Evolutionary conservation across 129 eudicot species (phyloP).

Genomic region (Artemisia annua): DNA sequence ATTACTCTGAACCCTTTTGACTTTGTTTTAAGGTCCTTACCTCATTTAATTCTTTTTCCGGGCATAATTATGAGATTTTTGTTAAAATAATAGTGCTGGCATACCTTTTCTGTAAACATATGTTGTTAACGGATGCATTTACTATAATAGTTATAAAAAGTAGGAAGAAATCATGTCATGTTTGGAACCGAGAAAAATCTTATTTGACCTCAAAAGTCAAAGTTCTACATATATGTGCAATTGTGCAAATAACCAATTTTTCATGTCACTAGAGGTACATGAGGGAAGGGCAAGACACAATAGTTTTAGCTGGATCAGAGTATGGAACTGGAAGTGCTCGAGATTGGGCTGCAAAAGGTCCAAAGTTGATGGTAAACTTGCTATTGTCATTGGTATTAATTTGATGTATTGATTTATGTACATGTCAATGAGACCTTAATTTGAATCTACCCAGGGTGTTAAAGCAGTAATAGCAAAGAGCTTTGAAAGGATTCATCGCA

Average conservation of each 20-base stretch:
- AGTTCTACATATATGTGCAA: background rate
- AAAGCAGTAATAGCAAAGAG: slow-evolving; percentile 29
- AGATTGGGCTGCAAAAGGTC: slow-evolving; percentile 42
- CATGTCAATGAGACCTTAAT: background rate
- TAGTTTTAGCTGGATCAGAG: slow-evolving; percentile 29
- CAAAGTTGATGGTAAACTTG: slow-evolving; percentile 31
- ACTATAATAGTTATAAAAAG: background rate
- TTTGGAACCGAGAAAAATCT: background rate
- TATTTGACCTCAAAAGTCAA: slow-evolving; percentile 13
- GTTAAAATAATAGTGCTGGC: too few relatives aligned
- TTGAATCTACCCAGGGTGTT: slow-evolving; percentile 26
- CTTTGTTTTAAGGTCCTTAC: background rate
- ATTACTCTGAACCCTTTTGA: background rate
- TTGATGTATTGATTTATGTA: background rate
- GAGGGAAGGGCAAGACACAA: slow-evolving; percentile 16
- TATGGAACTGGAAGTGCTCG: slow-evolving; percentile 33
- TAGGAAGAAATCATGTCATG: background rate
- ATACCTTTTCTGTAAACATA: too few relatives aligned
- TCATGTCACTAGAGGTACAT: slow-evolving; percentile 27
- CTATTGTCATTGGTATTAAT: background rate
- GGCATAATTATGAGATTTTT: too few relatives aligned
- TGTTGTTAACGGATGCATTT: background rate
- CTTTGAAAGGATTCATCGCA: slow-evolving; percentile 28
- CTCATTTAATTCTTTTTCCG: background rate
- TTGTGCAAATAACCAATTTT: slow-evolving; percentile 2